phyloP scores from a whole-genome alignment of 139 green algal genomes.

The Chlorella sp. region DNA sequence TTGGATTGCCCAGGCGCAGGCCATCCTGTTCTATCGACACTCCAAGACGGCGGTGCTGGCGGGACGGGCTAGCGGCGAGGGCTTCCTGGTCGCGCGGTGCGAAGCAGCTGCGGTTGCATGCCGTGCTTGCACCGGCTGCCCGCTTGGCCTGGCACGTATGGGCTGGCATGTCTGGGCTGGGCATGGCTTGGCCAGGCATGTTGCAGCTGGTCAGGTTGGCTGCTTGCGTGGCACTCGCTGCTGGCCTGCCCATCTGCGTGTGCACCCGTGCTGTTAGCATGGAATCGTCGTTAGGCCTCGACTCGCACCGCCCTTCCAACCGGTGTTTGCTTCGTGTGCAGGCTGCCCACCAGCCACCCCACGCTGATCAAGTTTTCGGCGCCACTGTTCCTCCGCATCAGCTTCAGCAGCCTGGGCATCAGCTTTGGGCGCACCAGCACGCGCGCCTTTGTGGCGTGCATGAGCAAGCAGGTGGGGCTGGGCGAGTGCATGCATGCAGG shows the following conservation, averaged over 20 bases:
- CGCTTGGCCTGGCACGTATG: too few relatives aligned
- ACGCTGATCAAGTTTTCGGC: constrained; percentile 32
- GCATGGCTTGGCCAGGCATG: too few relatives aligned
- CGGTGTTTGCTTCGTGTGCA: neutral
- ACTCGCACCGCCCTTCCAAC: too few relatives aligned
- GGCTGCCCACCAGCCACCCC: constrained; percentile 31
- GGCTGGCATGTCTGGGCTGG: too few relatives aligned
- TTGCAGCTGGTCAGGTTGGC: too few relatives aligned
- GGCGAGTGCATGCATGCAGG: too few relatives aligned
- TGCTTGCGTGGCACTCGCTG: too few relatives aligned
- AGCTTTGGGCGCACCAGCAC: constrained; percentile 17
- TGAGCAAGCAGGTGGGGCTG: constrained; percentile 3
- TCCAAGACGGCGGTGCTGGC: neutral
- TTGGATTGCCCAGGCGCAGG: constrained; percentile 20
- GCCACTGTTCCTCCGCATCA: constrained; percentile 36
- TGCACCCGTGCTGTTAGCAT: too few relatives aligned
- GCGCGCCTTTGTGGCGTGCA: constrained; percentile 37
- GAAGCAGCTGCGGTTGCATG: neutral
- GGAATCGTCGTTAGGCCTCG: too few relatives aligned
- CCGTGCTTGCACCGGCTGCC: too few relatives aligned
- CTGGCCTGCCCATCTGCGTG: too few relatives aligned
- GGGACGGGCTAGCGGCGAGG: constrained; percentile 13
- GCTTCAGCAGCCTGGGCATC: constrained; percentile 16
- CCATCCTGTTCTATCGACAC: constrained; percentile 20
- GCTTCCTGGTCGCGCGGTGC: constrained; percentile 26